phyloP scores from a whole-genome alignment of 192 early-diverging fungal species.

The Coemansia sp. region DNA sequence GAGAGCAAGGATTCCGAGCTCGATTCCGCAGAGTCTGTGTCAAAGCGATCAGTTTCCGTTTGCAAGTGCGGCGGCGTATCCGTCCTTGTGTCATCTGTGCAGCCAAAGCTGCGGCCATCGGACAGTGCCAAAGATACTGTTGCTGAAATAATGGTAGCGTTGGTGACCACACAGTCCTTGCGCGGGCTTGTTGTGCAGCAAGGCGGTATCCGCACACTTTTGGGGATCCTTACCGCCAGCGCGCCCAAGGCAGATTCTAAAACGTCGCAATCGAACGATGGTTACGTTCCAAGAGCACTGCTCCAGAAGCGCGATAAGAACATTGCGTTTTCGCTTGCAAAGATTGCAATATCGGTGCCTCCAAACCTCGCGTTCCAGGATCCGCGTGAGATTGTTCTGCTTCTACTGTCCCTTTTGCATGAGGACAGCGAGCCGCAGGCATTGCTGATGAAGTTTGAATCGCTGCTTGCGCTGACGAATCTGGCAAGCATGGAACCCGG shows the following conservation, averaged over 20 bases:
- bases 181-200: slow-evolving; percentile 83
- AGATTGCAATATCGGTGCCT: slow-evolving; percentile 88
- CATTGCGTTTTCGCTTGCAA: slow-evolving; percentile 84
- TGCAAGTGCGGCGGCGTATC: slow-evolving; percentile 56
- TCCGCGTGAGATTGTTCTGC: slow-evolving; percentile 66
- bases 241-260: slow-evolving; percentile 22
- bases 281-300: slow-evolving; percentile 29
- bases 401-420: slow-evolving; percentile 59
- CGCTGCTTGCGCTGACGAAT: slow-evolving; percentile 91
- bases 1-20: slow-evolving; percentile 14
- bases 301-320: slow-evolving; percentile 43
- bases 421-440: slow-evolving; percentile 55
- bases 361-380: slow-evolving; percentile 84
- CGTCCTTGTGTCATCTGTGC: slow-evolving; percentile 42
- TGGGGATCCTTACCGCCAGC: slow-evolving; percentile 36
- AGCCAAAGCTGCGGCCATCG: slow-evolving; percentile 55
- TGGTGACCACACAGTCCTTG: slow-evolving; percentile 68
- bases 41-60: slow-evolving; percentile 57
- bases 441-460: slow-evolving; percentile 80
- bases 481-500: slow-evolving; percentile 64
- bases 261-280: slow-evolving; percentile 6
- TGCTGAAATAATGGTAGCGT: slow-evolving; percentile 65
- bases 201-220: slow-evolving; percentile 67
- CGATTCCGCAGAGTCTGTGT: slow-evolving; percentile 21
- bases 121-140: slow-evolving; percentile 63